Base-by-base conservation (phyloP, 1,284 basidiomycete species). In the Cutaneotrichosporon spelunceum region DNA sequence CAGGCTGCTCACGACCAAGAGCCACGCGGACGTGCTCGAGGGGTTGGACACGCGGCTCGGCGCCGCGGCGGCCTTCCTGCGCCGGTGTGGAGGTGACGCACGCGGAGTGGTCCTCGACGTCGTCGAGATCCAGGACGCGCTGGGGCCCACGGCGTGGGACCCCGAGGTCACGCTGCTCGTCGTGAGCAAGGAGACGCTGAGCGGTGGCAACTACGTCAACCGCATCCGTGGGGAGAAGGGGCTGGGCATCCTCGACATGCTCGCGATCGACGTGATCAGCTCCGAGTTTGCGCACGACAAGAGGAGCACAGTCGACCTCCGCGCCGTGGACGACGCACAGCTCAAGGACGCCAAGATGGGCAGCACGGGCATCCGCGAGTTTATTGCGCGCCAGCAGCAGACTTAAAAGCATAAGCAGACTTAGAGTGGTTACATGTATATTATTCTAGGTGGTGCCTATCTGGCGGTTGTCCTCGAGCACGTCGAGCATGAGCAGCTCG, bases 181-280 rank as follows among this genome's bases (percentile, higher is more conserved):
- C 8, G 89, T 95, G 33, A 91, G 89, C 78, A 85, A 84, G 68
- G 93, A 97, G 79, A 96, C 93, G 0, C 68, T 88, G 1, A 77
- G 82, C 14, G 93, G 93, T 2, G 92, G 88, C 1, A 79, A 83
- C 42, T 81, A 63, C 4, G 72, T 78, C 36, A 78, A 78, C 62
- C 58, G 34, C 13, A 53, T 60, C 8, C 56, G 76, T 26, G 56
- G 52, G 47, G 67, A 72, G 55, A 69, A 70, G 42, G 62, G 62
- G 2, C 79, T 94, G 0, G 84, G 86, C 8, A 67, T 84, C 6
- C 82, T 95, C 26, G 78, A 85, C 56, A 83, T 86, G 0, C 90
- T 89, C 69, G 82, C 90, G 39, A 92, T 95, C 70, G 89, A 93
- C 74, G 91, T 95, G 65, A 93, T 95, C 66, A 89, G 89, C 0